phyloP scores from a whole-genome alignment of 2,329 filamentous ascomycete genomes.

The Lasiodiplodia theobromae region DNA sequence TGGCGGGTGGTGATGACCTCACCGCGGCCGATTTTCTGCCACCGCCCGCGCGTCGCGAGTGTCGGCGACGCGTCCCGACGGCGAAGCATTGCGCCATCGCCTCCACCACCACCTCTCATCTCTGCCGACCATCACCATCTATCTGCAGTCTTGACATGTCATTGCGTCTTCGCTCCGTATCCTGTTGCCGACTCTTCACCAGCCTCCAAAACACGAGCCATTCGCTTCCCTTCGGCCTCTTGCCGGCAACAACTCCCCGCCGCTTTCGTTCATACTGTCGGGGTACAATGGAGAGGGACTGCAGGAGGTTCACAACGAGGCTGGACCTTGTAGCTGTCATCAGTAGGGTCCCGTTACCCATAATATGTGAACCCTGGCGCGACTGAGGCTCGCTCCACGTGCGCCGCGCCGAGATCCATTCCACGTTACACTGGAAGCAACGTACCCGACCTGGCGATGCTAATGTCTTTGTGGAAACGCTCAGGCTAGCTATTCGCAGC shows the following conservation, averaged over 20 bases:
- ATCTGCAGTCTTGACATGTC: background rate
- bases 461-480: no score
- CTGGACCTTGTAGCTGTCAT: no score
- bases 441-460: background rate
- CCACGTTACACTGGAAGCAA: background rate
- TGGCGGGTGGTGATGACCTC: background rate
- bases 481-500: no score
- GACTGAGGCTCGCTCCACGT: slow-evolving; percentile 10
- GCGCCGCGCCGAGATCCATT: background rate
- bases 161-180: background rate
- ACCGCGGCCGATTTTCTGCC: slow-evolving; percentile 5
- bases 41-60: background rate
- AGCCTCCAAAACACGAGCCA: background rate
- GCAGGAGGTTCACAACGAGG: no score
- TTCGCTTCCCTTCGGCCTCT: no score
- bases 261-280: background rate
- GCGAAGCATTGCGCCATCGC: background rate
- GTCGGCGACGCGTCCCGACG: slow-evolving; percentile 10
- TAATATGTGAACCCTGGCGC: background rate
- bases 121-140: background rate
- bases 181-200: background rate
- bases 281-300: no score
- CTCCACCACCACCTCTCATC: background rate
- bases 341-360: background rate
- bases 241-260: background rate